A percentile compares a stretch with the other conserved stretches of the same genome.
These are phyloP conservation scores for Acacia crassicarpa DNA, from an alignment of 306 rosid species.

Conservation along the genomic window DNA sequence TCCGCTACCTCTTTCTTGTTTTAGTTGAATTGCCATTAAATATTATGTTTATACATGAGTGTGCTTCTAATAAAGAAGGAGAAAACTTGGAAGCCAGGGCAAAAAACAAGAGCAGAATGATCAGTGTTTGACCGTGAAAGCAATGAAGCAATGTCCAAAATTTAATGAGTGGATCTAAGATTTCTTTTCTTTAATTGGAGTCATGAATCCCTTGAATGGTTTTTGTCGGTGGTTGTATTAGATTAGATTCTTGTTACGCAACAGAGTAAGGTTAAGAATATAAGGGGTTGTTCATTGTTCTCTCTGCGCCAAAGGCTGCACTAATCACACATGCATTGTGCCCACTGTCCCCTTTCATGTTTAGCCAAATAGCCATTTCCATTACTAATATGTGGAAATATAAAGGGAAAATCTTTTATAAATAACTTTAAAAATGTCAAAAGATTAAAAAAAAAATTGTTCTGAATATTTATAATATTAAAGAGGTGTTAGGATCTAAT, in stretches of 20 bases:
- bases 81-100: neutral
- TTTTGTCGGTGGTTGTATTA: constrained; percentile 39
- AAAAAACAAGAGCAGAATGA: neutral
- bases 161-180: neutral
- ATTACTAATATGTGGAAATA: neutral
- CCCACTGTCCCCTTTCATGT: constrained; percentile 41
- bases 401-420: no score
- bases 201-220: constrained; percentile 15
- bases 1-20: neutral
- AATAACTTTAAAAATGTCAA: no score
- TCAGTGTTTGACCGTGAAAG: neutral
- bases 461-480: no score
- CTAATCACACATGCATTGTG: constrained; percentile 58
- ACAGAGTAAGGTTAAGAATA: neutral
- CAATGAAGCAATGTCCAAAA: neutral
- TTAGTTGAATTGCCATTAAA: neutral
- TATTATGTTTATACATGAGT: neutral
- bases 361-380: neutral
- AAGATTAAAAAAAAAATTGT: no score
- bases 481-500: no score
- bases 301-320: constrained; percentile 56
- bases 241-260: constrained; percentile 6
- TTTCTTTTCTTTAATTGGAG: neutral
- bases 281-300: constrained; percentile 10
- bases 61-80: neutral